Evolutionary conservation across 441 rosid species (phyloP), one percentile per base, ranked within the genome.

Genomic region (Melastoma candidum): DNA sequence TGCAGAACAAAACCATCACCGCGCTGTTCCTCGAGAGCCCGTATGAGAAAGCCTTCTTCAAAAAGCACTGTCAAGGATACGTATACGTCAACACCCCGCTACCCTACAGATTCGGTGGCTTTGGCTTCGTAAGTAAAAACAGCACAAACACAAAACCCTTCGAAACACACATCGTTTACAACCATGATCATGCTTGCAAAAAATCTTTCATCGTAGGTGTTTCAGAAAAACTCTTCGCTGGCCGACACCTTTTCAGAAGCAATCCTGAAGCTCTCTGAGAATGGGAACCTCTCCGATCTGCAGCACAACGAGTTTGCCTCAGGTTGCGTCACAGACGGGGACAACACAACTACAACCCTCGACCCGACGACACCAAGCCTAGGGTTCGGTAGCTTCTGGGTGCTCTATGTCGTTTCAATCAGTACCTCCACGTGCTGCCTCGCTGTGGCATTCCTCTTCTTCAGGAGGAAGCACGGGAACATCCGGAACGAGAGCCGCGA

Each of bases 1-100:
- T 60, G 29, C 49, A 51, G 45, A 56, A 26, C 2, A 71, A 67
- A 53, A 46, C 57, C 11, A 68, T 71, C 11, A 44, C 56, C 10
- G 73, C 65, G 4, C 67, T 68, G 29, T 68, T 74, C 57, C 60
- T 71, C 11, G 71, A 49, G 17, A 66, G 43, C 51, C 78, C 75
- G 9, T 67, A 67, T 17, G 66, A 69, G 24, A 65, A 52, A 58
- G 72, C 60, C 49, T 68, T 71, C 64, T 70, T 71, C 2, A 59
- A 62, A 7, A 65, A 68, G 24, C 60, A 68, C 48, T 65, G 79
- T 68, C 46, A 68, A 5, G 71, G 76, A 12, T 74, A 52, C 54
- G n/a, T n/a, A 17, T 17, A 17, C 22, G 55, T 63, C 39, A 45
- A 7, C 49, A 44, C 39, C 12, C 71, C 66, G 6, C 64, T 57